Evolutionary conservation across 345 rosid genomes (phyloP).

Genomic region (Erodium maritimum): DNA sequence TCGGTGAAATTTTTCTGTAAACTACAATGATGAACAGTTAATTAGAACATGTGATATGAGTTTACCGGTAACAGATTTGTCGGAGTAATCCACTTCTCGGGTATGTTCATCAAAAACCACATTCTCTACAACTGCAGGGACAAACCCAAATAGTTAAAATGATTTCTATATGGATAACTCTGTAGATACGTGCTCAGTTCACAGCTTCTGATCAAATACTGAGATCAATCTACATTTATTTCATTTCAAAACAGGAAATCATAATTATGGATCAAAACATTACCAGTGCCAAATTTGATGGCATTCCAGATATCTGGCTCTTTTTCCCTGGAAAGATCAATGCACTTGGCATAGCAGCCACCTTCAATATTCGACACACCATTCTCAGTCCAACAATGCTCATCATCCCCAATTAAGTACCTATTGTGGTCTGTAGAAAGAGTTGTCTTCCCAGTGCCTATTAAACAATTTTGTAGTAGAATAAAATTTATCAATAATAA

Average conservation of each 20-base stretch:
- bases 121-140: conserved; percentile 67
- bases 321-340: conserved; percentile 82
- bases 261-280: no score
- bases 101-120: conserved; percentile 92
- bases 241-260: no score
- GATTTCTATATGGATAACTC: no score
- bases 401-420: conserved; percentile 87
- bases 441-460: conserved; percentile 93
- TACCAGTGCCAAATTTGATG: conserved; percentile 92
- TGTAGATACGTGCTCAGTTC: no score
- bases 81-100: conserved; percentile 71
- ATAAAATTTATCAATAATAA: no score
- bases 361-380: conserved; percentile 98
- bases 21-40: no score
- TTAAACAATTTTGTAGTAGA: no score
- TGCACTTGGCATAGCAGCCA: conserved; percentile 98
- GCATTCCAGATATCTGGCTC: conserved; percentile 98
- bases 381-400: conserved; percentile 84
- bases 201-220: no score
- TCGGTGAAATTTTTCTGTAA: no score
- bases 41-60: no score
- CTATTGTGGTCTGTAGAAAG: conserved; percentile 90
- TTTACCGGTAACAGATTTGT: conserved; percentile 84
- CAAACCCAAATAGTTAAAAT: no score
- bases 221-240: no score